Conservation (phyloP, 2,329 filamentous ascomycete genomes). For the Decorospora gaudefroyi region DNA sequence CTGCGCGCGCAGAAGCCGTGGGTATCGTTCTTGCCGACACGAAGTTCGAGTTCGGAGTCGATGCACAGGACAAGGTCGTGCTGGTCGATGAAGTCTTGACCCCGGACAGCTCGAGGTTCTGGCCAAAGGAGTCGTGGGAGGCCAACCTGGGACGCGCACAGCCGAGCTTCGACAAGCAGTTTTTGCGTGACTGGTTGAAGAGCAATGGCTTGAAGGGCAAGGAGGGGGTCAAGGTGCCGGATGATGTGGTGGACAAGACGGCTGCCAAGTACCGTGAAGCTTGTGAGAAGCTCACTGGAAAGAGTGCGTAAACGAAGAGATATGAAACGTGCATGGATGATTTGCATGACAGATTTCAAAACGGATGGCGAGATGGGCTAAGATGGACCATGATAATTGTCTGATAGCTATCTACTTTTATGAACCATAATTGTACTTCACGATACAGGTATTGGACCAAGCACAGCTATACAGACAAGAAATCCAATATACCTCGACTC, state of each 20-base stretch:
- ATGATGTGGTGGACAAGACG: constrained; percentile 71
- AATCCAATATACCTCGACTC: too few species aligned
- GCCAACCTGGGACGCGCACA: constrained; percentile 68
- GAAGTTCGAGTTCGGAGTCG: constrained; percentile 76
- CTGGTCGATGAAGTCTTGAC: constrained; percentile 86
- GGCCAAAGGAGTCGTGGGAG: constrained; percentile 74
- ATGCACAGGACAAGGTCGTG: constrained; percentile 66
- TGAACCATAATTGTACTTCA: too few species aligned
- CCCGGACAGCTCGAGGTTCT: constrained; percentile 77
- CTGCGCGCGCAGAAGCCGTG: constrained; percentile 65
- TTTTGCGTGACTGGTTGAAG: constrained; percentile 79
- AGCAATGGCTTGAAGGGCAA: constrained; percentile 73
- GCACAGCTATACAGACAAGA: too few species aligned
- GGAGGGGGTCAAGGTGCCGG: constrained; percentile 71
- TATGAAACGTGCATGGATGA: not conserved
- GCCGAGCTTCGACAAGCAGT: constrained; percentile 82
- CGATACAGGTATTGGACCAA: too few species aligned
- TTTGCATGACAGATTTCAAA: not conserved
- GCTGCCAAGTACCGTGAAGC: constrained; percentile 75
- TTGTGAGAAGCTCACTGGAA: constrained; percentile 69
- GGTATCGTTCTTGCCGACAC: constrained; percentile 80
- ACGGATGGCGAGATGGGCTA: too few species aligned
- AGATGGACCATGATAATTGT: too few species aligned
- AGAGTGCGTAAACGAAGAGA: constrained; percentile 5
- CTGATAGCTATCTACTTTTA: too few species aligned